These are phyloP conservation scores for Aspergillus latus DNA, from an alignment of 2,329 filamentous ascomycete genomes.

Conservation along the genomic window DNA sequence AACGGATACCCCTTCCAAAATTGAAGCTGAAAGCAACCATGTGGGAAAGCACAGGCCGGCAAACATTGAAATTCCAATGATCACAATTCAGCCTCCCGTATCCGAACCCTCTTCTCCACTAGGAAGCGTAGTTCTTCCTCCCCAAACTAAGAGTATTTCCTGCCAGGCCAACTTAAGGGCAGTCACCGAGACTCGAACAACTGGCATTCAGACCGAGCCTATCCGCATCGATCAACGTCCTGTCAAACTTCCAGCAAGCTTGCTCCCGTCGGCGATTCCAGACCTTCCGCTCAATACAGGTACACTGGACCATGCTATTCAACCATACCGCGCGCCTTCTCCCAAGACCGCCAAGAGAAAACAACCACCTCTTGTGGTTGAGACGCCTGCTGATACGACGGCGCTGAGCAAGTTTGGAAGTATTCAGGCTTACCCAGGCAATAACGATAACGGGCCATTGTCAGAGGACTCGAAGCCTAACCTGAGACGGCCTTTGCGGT, in stretches of 20 bases:
- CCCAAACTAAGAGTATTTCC: constrained; percentile 75
- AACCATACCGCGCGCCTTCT: constrained; percentile 36
- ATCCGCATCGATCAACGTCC: constrained; percentile 80
- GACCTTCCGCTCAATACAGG: constrained; percentile 45
- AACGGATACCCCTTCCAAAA: constrained; percentile 29
- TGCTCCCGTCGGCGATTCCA: constrained; percentile 75
- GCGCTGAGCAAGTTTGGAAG: constrained; percentile 40
- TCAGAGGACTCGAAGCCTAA: constrained; percentile 58
- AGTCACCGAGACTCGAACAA: constrained; percentile 52
- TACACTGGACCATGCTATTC: constrained; percentile 29
- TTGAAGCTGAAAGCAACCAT: constrained; percentile 18
- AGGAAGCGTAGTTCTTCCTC: constrained; percentile 72
- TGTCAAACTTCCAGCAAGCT: constrained; percentile 70
- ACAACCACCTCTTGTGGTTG: constrained; percentile 41
- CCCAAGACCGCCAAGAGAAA: constrained; percentile 35
- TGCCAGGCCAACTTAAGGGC: constrained; percentile 70
- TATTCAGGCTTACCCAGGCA: constrained; percentile 70
- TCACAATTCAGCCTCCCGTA: constrained; percentile 84
- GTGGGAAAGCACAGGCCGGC: constrained; percentile 17
- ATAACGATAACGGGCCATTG: constrained; percentile 76
- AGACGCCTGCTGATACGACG: constrained; percentile 22
- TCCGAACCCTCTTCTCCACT: constrained; percentile 79
- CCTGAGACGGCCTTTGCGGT: constrained; percentile 68
- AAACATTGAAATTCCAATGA: constrained; percentile 68
- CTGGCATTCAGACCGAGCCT: constrained; percentile 80